Conservation (phyloP, 2,329 filamentous ascomycete species). For the Botrytis pseudocinerea region DNA sequence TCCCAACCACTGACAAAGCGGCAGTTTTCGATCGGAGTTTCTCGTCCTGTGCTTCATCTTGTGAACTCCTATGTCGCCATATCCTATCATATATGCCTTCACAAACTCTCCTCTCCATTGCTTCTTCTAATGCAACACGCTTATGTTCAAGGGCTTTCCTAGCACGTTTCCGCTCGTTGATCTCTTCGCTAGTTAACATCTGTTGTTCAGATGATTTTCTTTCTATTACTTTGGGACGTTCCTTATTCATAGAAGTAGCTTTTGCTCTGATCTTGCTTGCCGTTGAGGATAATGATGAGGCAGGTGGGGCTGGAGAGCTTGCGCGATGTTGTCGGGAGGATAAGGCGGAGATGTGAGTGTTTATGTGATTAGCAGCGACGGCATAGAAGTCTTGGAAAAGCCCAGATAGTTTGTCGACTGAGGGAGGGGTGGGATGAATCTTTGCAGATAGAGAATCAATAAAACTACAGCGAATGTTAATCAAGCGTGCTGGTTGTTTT, state of each 20-base stretch:
- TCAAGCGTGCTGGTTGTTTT: not conserved
- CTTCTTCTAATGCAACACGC: conserved; percentile 77
- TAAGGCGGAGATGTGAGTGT: conserved; percentile 80
- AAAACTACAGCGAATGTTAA: conserved; percentile 58
- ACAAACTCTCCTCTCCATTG: conserved; percentile 82
- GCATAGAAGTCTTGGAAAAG: conserved; percentile 94
- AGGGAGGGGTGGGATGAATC: conserved; percentile 80
- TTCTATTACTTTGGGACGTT: conserved; percentile 48
- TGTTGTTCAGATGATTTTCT: conserved; percentile 60
- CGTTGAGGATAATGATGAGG: conserved; percentile 57
- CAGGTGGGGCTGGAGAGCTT: conserved; percentile 55
- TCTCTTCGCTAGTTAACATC: conserved; percentile 88
- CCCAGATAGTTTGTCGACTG: conserved; percentile 77
- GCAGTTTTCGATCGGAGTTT: conserved; percentile 93
- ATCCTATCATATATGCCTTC: conserved; percentile 85
- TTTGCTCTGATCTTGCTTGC: conserved; percentile 58
- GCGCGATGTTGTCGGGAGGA: conserved; percentile 73
- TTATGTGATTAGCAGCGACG: conserved; percentile 76
- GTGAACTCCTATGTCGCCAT: conserved; percentile 85
- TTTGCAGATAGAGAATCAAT: conserved; percentile 86
- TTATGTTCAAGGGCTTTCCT: conserved; percentile 78
- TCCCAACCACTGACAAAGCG: conserved; percentile 85
- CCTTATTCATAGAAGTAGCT: conserved; percentile 55
- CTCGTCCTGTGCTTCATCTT: conserved; percentile 93
- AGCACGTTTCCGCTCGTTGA: conserved; percentile 75